Base-by-base conservation (phyloP, 192 early-diverging fungal species). In the Spinellus fusiger region DNA sequence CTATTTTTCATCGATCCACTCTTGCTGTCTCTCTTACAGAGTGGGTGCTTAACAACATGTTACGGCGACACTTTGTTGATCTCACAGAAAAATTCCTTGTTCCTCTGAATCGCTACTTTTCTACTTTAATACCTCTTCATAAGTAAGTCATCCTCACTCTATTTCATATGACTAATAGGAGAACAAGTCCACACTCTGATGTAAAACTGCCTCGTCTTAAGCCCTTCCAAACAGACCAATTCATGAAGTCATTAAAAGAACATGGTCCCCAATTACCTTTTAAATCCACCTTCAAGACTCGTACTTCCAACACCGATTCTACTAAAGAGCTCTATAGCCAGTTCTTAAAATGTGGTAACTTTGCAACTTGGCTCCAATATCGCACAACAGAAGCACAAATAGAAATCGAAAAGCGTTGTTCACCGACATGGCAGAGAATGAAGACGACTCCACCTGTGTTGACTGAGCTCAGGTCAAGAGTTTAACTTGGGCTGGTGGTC, bases 51-150 rank as follows among this genome's bases (percentile, higher is more conserved):
- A 91, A 98, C 78, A 98, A 98, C 73, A 87, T 88, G 66, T 73
- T 98, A 38, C 79, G 96, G 23, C 77, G 93, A 49, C 85, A 98
- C 69, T 97, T 97, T 82, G 81, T 90, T 16, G 94, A 96, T 48
- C 70, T 98, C 44, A 94, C 95, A 0, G 93, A 94, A 63, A 82
- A 89, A 74, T 96, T 98, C 63, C 71, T 98, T 61, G 92, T 90
- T 26, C 96, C 96, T n/a, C 74, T 98, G 53, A 92, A 97, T 64
- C 84, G 91, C 13, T 92, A 97, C 67, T 98, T 95, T 72, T 84
- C 88, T 62, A 88, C 89, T 3, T 69, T 96, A 54, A 82, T 98
- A 47, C 89, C 94, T 22, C 61, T 70, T 27, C 59, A 82, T 53
- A 80, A 82, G 84, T 80, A 64, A 59, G 72, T 61, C 3, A n/a